These are phyloP conservation scores for Lachnellula cervina DNA, from an alignment of 2,329 filamentous ascomycete genomes.

Conservation along the genomic window DNA sequence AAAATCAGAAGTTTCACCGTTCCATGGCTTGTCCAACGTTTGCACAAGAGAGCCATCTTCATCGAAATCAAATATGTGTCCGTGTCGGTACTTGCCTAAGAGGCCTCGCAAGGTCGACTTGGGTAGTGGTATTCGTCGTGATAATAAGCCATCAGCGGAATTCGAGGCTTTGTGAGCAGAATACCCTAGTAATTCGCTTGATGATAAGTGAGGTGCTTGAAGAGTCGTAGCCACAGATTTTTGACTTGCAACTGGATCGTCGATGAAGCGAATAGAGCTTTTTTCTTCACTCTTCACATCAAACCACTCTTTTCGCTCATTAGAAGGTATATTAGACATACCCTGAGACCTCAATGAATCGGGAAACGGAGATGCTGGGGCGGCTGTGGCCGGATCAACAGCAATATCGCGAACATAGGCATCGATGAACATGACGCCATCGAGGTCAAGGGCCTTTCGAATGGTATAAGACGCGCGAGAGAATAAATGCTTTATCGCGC, in stretches of 20 bases:
- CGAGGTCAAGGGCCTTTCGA: constrained; percentile 17
- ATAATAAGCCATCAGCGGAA: neutral
- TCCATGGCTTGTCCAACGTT: neutral
- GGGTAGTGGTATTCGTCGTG: neutral
- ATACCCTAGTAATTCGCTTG: constrained; percentile 4
- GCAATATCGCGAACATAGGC: constrained; percentile 13
- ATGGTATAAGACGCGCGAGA: constrained; percentile 18
- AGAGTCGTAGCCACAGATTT: neutral
- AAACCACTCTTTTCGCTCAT: neutral
- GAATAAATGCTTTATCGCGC: constrained; percentile 11
- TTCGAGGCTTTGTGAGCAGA: neutral
- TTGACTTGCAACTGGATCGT: neutral
- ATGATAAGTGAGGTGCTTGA: neutral
- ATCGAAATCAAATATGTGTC: constrained; percentile 20
- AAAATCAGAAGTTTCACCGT: neutral
- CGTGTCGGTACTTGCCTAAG: constrained; percentile 17
- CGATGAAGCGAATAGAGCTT: neutral
- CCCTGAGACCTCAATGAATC: neutral
- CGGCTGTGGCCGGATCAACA: neutral
- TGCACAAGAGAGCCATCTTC: constrained; percentile 9
- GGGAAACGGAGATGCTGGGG: neutral
- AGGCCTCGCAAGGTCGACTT: constrained; percentile 15
- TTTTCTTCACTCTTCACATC: neutral
- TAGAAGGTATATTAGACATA: neutral
- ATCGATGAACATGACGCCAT: constrained; percentile 21